These are phyloP conservation scores for Ophiocordyceps camponoti-saundersi DNA, from an alignment of 2,329 filamentous ascomycete genomes.

Conservation along the genomic window DNA sequence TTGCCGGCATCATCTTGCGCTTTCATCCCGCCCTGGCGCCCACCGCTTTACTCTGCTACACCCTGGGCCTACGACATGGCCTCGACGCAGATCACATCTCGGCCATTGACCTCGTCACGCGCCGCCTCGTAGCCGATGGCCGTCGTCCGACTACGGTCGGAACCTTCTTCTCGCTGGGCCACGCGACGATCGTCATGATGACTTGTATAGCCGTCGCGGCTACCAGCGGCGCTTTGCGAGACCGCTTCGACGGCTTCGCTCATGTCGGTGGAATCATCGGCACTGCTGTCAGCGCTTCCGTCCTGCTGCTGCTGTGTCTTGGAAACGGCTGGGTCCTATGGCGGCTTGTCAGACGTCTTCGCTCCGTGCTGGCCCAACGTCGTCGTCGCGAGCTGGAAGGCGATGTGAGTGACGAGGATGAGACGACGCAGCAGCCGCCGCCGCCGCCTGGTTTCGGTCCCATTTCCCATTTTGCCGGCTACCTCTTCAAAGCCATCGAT, in stretches of 20 bases:
- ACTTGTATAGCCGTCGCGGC: conserved; percentile 87
- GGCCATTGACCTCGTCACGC: conserved; percentile 90
- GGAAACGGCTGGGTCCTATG: conserved; percentile 79
- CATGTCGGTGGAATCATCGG: conserved; percentile 78
- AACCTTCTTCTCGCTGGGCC: conserved; percentile 85
- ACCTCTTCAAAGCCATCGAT: conserved; percentile 58
- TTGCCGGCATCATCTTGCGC: conserved; percentile 32
- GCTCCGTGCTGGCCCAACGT: conserved; percentile 32
- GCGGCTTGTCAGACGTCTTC: conserved; percentile 55
- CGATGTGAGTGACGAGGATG: background rate
- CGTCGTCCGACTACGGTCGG: conserved; percentile 82
- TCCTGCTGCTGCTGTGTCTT: conserved; percentile 64
- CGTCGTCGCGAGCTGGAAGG: conserved; percentile 4
- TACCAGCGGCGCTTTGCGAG: conserved; percentile 67
- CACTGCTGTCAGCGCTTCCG: conserved; percentile 67
- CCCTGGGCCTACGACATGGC: conserved; percentile 81
- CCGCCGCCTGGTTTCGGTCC: conserved; percentile 33
- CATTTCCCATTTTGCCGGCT: conserved; percentile 52
- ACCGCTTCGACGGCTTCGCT: conserved; percentile 65
- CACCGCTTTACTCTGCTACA: conserved; percentile 72
- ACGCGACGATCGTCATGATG: conserved; percentile 81
- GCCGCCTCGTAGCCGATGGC: conserved; percentile 70
- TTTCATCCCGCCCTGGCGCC: conserved; percentile 49
- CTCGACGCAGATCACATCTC: conserved; percentile 81
- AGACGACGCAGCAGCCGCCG: background rate